Base-by-base conservation (phyloP, 345 rosid genomes). In the Populus davidiana region DNA sequence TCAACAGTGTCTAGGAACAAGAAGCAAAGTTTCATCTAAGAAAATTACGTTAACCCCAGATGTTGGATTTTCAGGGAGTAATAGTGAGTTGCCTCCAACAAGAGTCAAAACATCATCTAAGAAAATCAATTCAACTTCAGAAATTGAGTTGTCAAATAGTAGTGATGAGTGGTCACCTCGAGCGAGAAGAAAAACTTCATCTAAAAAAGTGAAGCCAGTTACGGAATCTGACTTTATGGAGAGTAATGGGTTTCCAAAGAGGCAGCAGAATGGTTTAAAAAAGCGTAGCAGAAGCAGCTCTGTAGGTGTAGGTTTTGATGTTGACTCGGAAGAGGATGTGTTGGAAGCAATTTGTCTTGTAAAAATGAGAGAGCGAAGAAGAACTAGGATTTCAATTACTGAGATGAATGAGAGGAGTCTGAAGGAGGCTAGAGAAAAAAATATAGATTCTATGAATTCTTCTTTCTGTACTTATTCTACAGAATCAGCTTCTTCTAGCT, bases 291-390 rank as follows among this genome's bases (percentile, higher is more conserved):
- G 69, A 54, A 62, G 35, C 31, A 63, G 56, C 56, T 61, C 33
- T 31, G 25, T 41, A 63, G 79, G 38, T 72, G 67, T 75, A 73
- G 69, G 66, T 69, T 52, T 21, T 8, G 77, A 43, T 3, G 79
- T 64, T 62, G 86, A 77, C 31, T 74, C 78, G 71, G 85, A 83
- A 52, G 82, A 76, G 52, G 77, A 62, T 25, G 1, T 5, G 17
- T 49, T 47, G 5, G 87, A 86, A 76, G 76, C 61, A 59, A 0
- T 77, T 66, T 81, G 56, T 77, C 11, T 81, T 36, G 63, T 77
- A 27, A 88, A 66, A 54, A 70, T 81, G 29, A 81, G 27, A 83
- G 75, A 70, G 44, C 76, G 67, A 68, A 70, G 36, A 36, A 73
- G 79, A 64, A 52, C 50, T 13, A 71, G 77, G 71, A 44, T 44